Evolutionary conservation across 495 filamentous ascomycete genomes (phyloP).

Genomic region (Penicillium robsamsonii): DNA sequence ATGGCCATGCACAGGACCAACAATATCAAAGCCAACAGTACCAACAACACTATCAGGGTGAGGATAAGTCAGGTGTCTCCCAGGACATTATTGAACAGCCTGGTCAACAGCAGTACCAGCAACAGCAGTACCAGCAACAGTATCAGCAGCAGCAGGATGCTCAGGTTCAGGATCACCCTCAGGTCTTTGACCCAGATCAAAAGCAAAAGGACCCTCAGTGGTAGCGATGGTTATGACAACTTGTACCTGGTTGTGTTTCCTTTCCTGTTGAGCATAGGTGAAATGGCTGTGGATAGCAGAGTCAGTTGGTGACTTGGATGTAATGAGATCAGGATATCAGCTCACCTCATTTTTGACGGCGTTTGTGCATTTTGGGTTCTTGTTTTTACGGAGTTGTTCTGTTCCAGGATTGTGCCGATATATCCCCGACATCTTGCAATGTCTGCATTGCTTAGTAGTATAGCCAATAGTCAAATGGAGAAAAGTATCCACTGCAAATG

Average conservation of each 20-base stretch:
- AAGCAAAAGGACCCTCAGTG: conserved; percentile 7
- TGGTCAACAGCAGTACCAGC: conserved; percentile 1
- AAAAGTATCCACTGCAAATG: background rate
- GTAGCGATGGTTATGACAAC: background rate
- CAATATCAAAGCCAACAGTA: conserved; percentile 3
- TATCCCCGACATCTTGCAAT: conserved; percentile 15
- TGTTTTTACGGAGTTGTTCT: background rate
- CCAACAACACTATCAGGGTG: conserved; percentile 1
- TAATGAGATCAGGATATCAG: conserved; percentile 8
- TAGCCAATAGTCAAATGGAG: background rate
- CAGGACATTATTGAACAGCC: conserved; percentile 13
- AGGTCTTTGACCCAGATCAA: conserved; percentile 3
- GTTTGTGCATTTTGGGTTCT: conserved; percentile 2
- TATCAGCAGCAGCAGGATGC: conserved; percentile 3
- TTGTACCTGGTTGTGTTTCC: background rate
- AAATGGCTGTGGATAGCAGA: background rate
- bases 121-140: background rate
- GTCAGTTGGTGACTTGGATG: background rate
- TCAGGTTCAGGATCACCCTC: background rate
- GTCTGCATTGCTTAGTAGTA: conserved; percentile 7
- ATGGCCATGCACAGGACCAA: conserved; percentile 6
- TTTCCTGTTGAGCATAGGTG: background rate
- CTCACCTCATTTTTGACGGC: conserved; percentile 4
- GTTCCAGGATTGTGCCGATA: background rate
- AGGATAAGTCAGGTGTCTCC: conserved; percentile 7